These are phyloP conservation scores for Suhomyces anneliseae DNA, from an alignment of 1,139 yeast species.

Conservation along the genomic window DNA sequence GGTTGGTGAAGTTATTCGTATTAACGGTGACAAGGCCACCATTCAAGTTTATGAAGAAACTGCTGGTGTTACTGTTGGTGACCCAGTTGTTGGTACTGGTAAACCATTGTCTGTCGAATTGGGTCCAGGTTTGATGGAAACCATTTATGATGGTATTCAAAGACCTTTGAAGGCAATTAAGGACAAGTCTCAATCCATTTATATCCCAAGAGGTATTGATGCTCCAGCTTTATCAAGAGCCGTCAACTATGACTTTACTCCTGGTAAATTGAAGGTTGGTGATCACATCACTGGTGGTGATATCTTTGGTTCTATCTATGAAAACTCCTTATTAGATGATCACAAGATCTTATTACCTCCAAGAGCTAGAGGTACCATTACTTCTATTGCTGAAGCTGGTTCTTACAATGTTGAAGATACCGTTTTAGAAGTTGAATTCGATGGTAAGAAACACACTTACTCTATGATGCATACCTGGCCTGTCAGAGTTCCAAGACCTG, in stretches of 20 bases:
- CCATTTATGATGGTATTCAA: constrained; percentile 98
- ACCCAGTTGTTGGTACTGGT: constrained; percentile 96
- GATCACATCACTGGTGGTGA: constrained; percentile 99
- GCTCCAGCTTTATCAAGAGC: constrained; percentile 90
- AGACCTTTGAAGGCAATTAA: constrained; percentile 94
- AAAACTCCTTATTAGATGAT: constrained; percentile 86
- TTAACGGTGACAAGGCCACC: constrained; percentile 94
- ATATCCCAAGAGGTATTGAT: constrained; percentile 98
- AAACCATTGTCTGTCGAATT: constrained; percentile 96
- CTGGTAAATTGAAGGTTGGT: constrained; percentile 78
- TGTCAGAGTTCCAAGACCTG: constrained; percentile 98
- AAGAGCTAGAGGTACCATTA: constrained; percentile 96
- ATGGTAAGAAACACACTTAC: constrained; percentile 77
- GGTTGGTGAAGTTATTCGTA: constrained; percentile 98
- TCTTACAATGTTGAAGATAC: constrained; percentile 88
- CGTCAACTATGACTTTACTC: constrained; percentile 81
- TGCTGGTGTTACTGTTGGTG: constrained; percentile 98
- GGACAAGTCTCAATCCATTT: constrained; percentile 83
- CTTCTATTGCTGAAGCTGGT: constrained; percentile 85
- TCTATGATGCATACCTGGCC: constrained; percentile 99
- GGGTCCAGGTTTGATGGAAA: constrained; percentile 99
- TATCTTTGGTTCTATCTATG: constrained; percentile 89
- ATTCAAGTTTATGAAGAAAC: constrained; percentile 99
- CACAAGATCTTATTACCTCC: constrained; percentile 96
- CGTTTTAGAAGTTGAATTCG: constrained; percentile 89